Conservation (phyloP, 306 rosid genomes). For the Vigna mungo region DNA sequence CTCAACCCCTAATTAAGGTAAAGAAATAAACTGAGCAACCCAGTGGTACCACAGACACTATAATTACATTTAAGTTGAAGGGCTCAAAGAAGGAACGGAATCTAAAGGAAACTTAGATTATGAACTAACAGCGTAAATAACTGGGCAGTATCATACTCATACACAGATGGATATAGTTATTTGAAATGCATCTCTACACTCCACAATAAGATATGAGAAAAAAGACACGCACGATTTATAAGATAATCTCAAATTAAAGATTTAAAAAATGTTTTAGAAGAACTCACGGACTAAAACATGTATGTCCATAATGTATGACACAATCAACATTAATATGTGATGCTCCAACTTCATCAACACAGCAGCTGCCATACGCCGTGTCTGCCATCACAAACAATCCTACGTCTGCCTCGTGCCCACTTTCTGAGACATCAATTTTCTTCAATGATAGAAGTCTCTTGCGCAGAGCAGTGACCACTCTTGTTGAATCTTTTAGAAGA, state of each 20-base stretch:
- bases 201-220: conserved; percentile 13
- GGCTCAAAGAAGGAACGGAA: not conserved
- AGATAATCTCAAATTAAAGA: not conserved
- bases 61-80: not conserved
- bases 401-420: conserved; percentile 47
- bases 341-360: conserved; percentile 96
- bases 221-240: conserved; percentile 4
- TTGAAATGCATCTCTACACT: conserved; percentile 14
- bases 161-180: not conserved
- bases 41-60: not conserved
- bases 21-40: conserved; percentile 28
- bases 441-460: conserved; percentile 52
- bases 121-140: conserved; percentile 2
- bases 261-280: not conserved
- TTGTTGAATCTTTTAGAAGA: conserved; percentile 74
- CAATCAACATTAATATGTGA: conserved; percentile 74
- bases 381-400: conserved; percentile 85
- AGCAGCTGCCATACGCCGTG: conserved; percentile 90
- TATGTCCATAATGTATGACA: conserved; percentile 90
- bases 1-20: conserved; percentile 28
- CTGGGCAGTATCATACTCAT: conserved; percentile 5
- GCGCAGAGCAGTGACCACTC: conserved; percentile 66
- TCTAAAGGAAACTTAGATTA: conserved; percentile 25
- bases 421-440: conserved; percentile 32
- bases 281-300: conserved; percentile 93